These are phyloP conservation scores for Syzygium oleosum DNA, from an alignment of 345 rosid genomes.

Conservation along the genomic window DNA sequence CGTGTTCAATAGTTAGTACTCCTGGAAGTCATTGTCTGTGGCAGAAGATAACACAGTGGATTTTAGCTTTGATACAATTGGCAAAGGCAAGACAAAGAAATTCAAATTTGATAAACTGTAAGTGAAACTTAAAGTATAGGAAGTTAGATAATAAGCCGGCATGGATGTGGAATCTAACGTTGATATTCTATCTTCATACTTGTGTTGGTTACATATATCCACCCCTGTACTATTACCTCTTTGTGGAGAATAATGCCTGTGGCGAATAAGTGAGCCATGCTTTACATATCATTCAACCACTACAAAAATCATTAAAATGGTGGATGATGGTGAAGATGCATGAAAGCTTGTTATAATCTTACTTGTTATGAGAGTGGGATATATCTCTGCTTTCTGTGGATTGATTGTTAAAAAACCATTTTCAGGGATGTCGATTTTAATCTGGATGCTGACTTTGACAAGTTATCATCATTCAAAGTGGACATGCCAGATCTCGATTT, in stretches of 20 bases:
- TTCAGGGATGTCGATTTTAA: conserved; percentile 82
- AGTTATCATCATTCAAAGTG: conserved; percentile 67
- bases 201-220: background rate
- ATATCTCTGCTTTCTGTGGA: background rate
- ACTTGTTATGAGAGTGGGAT: background rate
- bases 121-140: conserved; percentile 10
- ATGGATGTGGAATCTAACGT: background rate
- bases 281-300: background rate
- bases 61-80: conserved; percentile 41
- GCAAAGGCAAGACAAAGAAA: conserved; percentile 47
- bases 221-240: background rate
- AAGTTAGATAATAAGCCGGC: background rate
- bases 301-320: background rate
- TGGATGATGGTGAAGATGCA: background rate
- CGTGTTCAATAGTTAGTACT: background rate
- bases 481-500: conserved; percentile 85
- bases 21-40: conserved; percentile 52
- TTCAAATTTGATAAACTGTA: conserved; percentile 67
- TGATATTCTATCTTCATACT: background rate
- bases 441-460: conserved; percentile 64
- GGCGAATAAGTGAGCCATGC: background rate
- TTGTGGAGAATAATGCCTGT: background rate
- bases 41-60: conserved; percentile 56
- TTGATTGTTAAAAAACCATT: background rate
- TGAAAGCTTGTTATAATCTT: background rate